Conservation (phyloP, 352 stramenopile species). For the Phytophthora aleatoria region DNA sequence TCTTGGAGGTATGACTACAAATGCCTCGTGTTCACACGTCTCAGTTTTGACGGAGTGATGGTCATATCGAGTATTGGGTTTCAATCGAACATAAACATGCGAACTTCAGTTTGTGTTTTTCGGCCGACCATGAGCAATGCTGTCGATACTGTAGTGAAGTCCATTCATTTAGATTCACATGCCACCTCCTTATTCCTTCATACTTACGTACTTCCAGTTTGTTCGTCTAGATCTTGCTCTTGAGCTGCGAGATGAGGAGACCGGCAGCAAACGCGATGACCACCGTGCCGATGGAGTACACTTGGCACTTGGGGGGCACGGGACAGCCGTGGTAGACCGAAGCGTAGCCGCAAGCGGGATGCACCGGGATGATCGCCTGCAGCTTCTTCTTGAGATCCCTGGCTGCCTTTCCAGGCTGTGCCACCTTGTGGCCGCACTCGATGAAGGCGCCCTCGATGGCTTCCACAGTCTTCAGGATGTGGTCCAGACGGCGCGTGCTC, state of each 20-base stretch:
- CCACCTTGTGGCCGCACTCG: slow-evolving; percentile 70
- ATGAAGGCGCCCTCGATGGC: slow-evolving; percentile 74
- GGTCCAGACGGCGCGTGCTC: slow-evolving; percentile 73
- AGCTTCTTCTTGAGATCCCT: slow-evolving; percentile 65
- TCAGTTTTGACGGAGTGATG: slow-evolving; percentile 7
- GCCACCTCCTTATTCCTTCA: slow-evolving; percentile 6
- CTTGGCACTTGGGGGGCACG: slow-evolving; percentile 70
- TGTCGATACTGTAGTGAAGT: background rate
- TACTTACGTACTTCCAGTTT: background rate
- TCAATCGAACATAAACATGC: slow-evolving; percentile 10
- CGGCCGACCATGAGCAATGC: background rate
- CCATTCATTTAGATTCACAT: slow-evolving; percentile 21
- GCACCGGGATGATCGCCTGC: slow-evolving; percentile 53
- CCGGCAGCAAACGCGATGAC: slow-evolving; percentile 62
- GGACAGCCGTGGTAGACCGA: slow-evolving; percentile 62
- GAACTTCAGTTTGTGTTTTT: slow-evolving; percentile 9
- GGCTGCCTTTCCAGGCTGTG: slow-evolving; percentile 55
- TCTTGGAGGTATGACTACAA: slow-evolving; percentile 6
- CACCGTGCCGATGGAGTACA: slow-evolving; percentile 67
- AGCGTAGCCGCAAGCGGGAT: slow-evolving; percentile 46
- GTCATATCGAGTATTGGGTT: slow-evolving; percentile 1
- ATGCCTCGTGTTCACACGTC: slow-evolving; percentile 7
- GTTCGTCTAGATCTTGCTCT: slow-evolving; percentile 51
- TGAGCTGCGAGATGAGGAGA: slow-evolving; percentile 56
- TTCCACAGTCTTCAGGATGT: slow-evolving; percentile 74